These are phyloP conservation scores for Gautieria morchelliformis DNA, from an alignment of 768 basidiomycete species.

Conservation along the genomic window DNA sequence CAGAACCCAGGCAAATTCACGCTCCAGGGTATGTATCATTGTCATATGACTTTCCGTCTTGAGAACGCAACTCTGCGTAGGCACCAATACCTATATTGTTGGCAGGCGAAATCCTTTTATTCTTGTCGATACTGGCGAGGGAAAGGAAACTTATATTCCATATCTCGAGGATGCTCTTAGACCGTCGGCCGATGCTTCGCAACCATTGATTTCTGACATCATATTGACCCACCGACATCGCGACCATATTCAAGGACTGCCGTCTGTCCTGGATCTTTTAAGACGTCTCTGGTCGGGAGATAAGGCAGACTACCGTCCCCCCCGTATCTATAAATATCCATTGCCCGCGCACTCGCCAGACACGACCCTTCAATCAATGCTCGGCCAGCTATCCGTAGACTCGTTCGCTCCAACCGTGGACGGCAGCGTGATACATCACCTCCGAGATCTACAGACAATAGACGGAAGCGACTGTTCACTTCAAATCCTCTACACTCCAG, in stretches of 20 bases:
- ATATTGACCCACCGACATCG: slow-evolving; percentile 85
- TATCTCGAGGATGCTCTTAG: slow-evolving; percentile 54
- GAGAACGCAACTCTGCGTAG: slow-evolving; percentile 24
- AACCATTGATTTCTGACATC: slow-evolving; percentile 74
- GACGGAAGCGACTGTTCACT: slow-evolving; percentile 29
- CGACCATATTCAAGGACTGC: slow-evolving; percentile 78
- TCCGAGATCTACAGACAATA: slow-evolving; percentile 47
- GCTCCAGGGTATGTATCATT: slow-evolving; percentile 54
- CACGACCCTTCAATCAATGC: slow-evolving; percentile 29
- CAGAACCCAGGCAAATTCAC: slow-evolving; percentile 88
- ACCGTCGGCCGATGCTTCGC: slow-evolving; percentile 27
- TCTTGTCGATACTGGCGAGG: slow-evolving; percentile 80
- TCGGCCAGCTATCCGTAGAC: slow-evolving; percentile 32
- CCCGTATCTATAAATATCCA: slow-evolving; percentile 70
- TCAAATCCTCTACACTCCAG: slow-evolving; percentile 74
- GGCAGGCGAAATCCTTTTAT: slow-evolving; percentile 62
- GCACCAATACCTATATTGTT: slow-evolving; percentile 85
- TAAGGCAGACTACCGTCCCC: slow-evolving; percentile 46
- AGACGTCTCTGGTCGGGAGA: slow-evolving; percentile 49
- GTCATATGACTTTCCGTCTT: neutral
- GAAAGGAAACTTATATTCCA: slow-evolving; percentile 55
- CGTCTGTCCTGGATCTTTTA: slow-evolving; percentile 58
- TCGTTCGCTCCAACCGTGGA: slow-evolving; percentile 30
- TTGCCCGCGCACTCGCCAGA: slow-evolving; percentile 21
- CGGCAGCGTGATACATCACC: slow-evolving; percentile 45